phyloP scores from a whole-genome alignment of 2,329 filamentous ascomycete genomes.

The Chaetomium olivaceum region DNA sequence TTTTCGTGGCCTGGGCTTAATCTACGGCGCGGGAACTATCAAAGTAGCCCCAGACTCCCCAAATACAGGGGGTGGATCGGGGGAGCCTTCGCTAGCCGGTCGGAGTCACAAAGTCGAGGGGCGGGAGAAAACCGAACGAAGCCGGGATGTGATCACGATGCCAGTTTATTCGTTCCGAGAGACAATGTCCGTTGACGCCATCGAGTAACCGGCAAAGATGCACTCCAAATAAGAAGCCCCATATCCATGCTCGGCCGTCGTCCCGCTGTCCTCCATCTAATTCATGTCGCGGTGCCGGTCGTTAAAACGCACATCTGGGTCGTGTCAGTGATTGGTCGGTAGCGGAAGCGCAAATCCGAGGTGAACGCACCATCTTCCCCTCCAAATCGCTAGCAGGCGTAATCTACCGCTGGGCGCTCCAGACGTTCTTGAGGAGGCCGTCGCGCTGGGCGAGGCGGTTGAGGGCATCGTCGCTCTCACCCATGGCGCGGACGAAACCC shows the following conservation, averaged over 20 bases:
- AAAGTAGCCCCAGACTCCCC: constrained; percentile 57
- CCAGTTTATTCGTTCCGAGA: constrained; percentile 35
- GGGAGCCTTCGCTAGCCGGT: constrained; percentile 60
- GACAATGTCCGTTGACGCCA: constrained; percentile 35
- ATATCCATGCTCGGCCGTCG: constrained; percentile 31
- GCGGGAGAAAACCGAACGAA: neutral
- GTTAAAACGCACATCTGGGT: constrained; percentile 30
- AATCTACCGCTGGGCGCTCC: constrained; percentile 71
- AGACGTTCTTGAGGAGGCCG: constrained; percentile 95
- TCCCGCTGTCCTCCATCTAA: constrained; percentile 30
- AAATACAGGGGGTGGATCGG: constrained; percentile 50
- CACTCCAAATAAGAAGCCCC: constrained; percentile 25
- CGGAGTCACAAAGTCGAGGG: constrained; percentile 21
- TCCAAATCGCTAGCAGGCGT: constrained; percentile 29
- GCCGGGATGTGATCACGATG: constrained; percentile 29
- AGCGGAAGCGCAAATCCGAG: neutral
- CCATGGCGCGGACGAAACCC: constrained; percentile 96
- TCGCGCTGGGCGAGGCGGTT: constrained; percentile 96
- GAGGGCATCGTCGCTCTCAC: constrained; percentile 94
- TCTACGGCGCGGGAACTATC: constrained; percentile 63
- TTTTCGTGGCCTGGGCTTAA: constrained; percentile 58
- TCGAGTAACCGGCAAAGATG: constrained; percentile 30
- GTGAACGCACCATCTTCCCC: constrained; percentile 31
- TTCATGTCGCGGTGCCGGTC: constrained; percentile 29
- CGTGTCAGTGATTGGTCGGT: constrained; percentile 19